These are phyloP conservation scores for Trichoderma sp. DNA, from an alignment of 2,329 filamentous ascomycete species.

Conservation along the genomic window DNA sequence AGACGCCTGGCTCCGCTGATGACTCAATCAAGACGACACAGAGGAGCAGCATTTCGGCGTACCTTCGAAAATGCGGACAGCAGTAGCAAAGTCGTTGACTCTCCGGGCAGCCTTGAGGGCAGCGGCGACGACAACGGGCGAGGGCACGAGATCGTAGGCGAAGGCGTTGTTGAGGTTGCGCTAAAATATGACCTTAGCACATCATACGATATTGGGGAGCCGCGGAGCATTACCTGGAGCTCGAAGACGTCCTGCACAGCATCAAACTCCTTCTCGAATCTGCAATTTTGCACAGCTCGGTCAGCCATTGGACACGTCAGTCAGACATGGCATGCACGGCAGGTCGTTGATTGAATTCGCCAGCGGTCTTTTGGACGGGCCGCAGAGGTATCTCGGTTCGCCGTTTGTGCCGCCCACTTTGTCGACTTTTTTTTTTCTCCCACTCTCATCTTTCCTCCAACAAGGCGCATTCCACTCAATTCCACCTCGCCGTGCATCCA, in stretches of 20 bases:
- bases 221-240: slow-evolving; percentile 71
- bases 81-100: slow-evolving; percentile 98
- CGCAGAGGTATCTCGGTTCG: not conserved
- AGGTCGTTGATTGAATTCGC: not conserved
- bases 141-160: slow-evolving; percentile 98
- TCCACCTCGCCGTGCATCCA: not conserved
- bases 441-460: not conserved
- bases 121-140: slow-evolving; percentile 82
- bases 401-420: not conserved
- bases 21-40: slow-evolving; percentile 3
- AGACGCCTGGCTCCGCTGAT: not conserved
- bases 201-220: slow-evolving; percentile 23
- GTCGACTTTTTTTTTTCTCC: not conserved
- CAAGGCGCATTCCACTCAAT: not conserved
- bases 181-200: slow-evolving; percentile 36
- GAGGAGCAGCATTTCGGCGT: slow-evolving; percentile 35
- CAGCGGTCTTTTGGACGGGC: not conserved
- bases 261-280: slow-evolving; percentile 99
- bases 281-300: slow-evolving; percentile 38
- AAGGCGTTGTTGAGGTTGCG: slow-evolving; percentile 99
- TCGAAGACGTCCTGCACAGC: slow-evolving; percentile 97
- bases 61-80: slow-evolving; percentile 98
- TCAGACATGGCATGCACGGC: not conserved
- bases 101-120: slow-evolving; percentile 90
- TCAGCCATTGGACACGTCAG: not conserved